phyloP scores from a whole-genome alignment of 805 yeast genomes.

The Helenozyma baotianmanensis region DNA sequence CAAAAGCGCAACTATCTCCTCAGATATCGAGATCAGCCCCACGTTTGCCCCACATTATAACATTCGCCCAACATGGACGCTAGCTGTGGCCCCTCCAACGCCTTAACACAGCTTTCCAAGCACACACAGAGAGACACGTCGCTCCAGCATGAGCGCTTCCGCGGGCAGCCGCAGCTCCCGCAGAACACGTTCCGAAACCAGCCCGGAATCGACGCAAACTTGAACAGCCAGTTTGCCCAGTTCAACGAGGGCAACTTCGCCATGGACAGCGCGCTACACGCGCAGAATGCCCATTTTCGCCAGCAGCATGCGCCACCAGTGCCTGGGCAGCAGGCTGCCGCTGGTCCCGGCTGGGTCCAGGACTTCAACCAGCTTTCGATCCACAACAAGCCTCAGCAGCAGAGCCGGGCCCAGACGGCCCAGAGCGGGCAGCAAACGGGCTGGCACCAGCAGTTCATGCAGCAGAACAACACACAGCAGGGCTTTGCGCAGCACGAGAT shows the following conservation, averaged over 20 bases:
- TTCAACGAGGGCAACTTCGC: conserved; percentile 20
- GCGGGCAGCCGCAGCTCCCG: conserved; percentile 1
- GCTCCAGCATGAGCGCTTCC: conserved; percentile 29
- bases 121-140: conserved; percentile 40
- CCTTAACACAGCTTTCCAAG: conserved; percentile 37
- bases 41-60: too few species aligned
- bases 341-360: conserved; percentile 13
- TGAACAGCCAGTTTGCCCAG: conserved; percentile 37
- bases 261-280: conserved; percentile 4
- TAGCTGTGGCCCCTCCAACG: conserved; percentile 44
- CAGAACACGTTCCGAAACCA: conserved; percentile 15
- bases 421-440: conserved; percentile 9
- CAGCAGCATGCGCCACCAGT: conserved; percentile 2
- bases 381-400: conserved; percentile 1
- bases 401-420: conserved; percentile 1
- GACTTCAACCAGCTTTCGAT: conserved; percentile 13
- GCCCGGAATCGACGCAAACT: conserved; percentile 24
- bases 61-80: conserved; percentile 30
- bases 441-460: conserved; percentile 26
- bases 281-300: conserved; percentile 2
- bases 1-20: too few species aligned
- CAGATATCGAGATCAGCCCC: too few species aligned
- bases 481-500: background rate
- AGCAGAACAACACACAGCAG: conserved; percentile 6
- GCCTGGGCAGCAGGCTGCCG: conserved; percentile 1